Conservation (phyloP, 2,329 filamentous ascomycete species). For the Epichloe elymi region DNA sequence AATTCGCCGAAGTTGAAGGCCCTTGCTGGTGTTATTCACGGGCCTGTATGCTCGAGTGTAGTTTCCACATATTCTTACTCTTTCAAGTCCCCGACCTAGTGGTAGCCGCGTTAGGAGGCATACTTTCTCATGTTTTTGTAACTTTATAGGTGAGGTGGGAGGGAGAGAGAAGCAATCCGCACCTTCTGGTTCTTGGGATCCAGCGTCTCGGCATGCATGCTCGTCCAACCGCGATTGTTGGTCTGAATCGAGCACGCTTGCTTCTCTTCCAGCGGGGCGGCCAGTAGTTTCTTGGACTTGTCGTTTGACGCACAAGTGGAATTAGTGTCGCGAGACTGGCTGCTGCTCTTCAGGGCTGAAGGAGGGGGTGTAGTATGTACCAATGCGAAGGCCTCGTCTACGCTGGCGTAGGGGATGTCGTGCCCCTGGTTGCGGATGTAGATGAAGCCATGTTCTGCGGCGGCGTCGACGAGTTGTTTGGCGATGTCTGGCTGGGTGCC, state of each 20-base stretch:
- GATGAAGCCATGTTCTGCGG: constrained; percentile 73
- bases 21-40: constrained; percentile 28
- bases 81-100: constrained; percentile 70
- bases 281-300: constrained; percentile 59
- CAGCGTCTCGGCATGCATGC: constrained; percentile 76
- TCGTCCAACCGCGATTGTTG: constrained; percentile 79
- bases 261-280: constrained; percentile 57
- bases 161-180: constrained; percentile 14
- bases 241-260: constrained; percentile 59
- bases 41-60: too few relatives aligned
- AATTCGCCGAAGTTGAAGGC: constrained; percentile 89
- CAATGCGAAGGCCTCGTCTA: constrained; percentile 61
- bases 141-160: background rate
- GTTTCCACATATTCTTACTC: constrained; percentile 39
- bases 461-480: constrained; percentile 63
- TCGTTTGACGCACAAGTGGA: background rate
- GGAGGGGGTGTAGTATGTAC: constrained; percentile 31
- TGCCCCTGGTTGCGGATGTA: constrained; percentile 67
- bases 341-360: background rate
- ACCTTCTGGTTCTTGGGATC: constrained; percentile 74
- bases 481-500: constrained; percentile 44
- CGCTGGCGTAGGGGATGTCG: constrained; percentile 51
- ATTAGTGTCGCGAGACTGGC: too few relatives aligned
- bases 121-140: background rate
- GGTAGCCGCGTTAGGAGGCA: background rate